Percentiles rank a stretch among this genome's conserved stretches.
Conservation (phyloP, 2,329 filamentous ascomycete genomes). For the Raffaelea ambrosiae region DNA sequence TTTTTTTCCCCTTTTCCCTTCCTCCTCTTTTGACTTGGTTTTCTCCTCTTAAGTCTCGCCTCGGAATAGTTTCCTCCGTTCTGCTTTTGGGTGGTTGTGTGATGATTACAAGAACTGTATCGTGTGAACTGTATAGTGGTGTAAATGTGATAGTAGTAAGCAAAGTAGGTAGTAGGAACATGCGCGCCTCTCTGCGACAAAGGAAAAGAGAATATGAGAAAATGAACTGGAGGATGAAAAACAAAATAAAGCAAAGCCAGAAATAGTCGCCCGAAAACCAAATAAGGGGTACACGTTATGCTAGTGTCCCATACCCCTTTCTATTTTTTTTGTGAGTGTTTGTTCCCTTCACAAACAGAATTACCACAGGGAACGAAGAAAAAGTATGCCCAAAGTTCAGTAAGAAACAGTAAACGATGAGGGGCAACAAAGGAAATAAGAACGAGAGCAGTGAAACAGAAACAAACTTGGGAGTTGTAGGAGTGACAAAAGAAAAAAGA, state of each 20-base stretch:
- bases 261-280: neutral
- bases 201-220: neutral
- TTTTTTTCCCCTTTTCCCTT: neutral
- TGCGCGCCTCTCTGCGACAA: neutral
- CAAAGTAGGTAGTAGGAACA: neutral
- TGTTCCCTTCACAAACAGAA: neutral
- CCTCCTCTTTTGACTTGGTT: neutral
- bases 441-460: neutral
- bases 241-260: neutral
- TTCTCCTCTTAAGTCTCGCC: neutral
- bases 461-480: neutral
- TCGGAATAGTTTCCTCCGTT: no score
- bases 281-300: neutral
- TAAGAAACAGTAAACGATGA: neutral
- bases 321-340: conserved; percentile 4
- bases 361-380: neutral
- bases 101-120: no score
- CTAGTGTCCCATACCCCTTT: neutral
- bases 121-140: no score
- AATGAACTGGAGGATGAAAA: neutral
- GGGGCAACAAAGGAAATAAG: neutral
- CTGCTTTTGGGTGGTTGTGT: no score
- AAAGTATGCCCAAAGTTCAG: neutral
- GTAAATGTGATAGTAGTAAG: no score
- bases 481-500: conserved; percentile 1